A percentile compares a stretch with the other conserved stretches of the same genome.
Conservation (phyloP, 1,139 yeast species). For the Diutina ranongensis region DNA sequence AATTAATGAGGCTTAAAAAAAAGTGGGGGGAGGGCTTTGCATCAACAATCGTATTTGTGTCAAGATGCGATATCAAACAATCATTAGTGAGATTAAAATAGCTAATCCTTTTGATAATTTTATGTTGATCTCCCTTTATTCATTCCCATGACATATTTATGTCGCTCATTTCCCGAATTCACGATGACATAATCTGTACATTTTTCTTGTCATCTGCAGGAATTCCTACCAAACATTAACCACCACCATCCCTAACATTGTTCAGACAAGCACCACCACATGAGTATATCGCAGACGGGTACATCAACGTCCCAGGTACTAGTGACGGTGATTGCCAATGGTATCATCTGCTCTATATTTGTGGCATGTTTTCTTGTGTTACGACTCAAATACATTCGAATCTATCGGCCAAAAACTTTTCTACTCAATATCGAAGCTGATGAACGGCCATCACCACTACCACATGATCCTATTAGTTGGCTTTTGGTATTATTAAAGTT, state of each 20-base stretch:
- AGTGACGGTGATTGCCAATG: conserved; percentile 46
- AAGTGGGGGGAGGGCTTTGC: no score
- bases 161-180: background rate
- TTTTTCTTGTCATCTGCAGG: background rate
- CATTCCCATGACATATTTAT: no score
- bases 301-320: conserved; percentile 46
- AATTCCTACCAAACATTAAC: no score
- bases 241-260: background rate
- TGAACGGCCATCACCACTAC: conserved; percentile 50
- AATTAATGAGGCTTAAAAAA: no score
- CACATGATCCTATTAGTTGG: conserved; percentile 58
- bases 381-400: conserved; percentile 45
- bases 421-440: conserved; percentile 49
- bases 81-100: no score
- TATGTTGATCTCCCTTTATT: no score
- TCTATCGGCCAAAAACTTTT: conserved; percentile 57
- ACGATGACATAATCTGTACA: background rate
- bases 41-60: no score
- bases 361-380: conserved; percentile 40
- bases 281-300: conserved; percentile 6
- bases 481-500: conserved; percentile 40
- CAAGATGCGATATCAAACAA: no score
- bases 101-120: no score
- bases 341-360: conserved; percentile 41
- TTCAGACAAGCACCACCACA: background rate